phyloP scores from a whole-genome alignment of 2,329 filamentous ascomycete genomes.

The Paraphaeosphaeria sporulosa region DNA sequence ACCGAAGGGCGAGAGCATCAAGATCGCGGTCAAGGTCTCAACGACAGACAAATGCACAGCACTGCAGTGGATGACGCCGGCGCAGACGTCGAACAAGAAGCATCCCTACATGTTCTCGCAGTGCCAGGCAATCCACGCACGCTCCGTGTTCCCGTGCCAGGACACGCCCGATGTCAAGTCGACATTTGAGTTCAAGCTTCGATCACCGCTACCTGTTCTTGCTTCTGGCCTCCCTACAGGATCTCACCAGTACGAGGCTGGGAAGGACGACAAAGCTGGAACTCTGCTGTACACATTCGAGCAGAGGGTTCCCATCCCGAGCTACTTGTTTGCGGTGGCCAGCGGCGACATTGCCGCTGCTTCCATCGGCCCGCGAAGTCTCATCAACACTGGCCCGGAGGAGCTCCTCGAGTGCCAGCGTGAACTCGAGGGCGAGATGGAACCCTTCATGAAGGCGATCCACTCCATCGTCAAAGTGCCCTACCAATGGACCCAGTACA shows the following conservation, averaged over 20 bases:
- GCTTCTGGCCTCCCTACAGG: slow-evolving; percentile 78
- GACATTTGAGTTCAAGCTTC: slow-evolving; percentile 89
- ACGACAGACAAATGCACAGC: slow-evolving; percentile 91
- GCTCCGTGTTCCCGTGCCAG: slow-evolving; percentile 94
- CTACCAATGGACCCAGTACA: slow-evolving; percentile 95
- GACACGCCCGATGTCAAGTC: slow-evolving; percentile 98
- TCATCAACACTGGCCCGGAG: slow-evolving; percentile 87
- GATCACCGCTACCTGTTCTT: slow-evolving; percentile 86
- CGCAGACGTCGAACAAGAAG: slow-evolving; percentile 94
- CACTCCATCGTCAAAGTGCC: slow-evolving; percentile 78
- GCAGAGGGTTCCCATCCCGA: slow-evolving; percentile 91
- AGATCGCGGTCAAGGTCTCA: slow-evolving; percentile 63
- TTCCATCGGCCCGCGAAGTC: slow-evolving; percentile 83
- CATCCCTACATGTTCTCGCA: slow-evolving; percentile 98
- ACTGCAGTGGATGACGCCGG: slow-evolving; percentile 92
- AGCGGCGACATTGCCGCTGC: slow-evolving; percentile 83
- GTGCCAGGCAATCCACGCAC: slow-evolving; percentile 94
- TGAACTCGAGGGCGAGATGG: slow-evolving; percentile 90
- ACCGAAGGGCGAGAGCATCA: slow-evolving; percentile 55
- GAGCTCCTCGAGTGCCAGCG: slow-evolving; percentile 84
- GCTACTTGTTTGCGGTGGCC: slow-evolving; percentile 93
- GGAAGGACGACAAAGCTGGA: slow-evolving; percentile 61
- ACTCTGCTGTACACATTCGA: slow-evolving; percentile 80
- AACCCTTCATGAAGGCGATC: slow-evolving; percentile 87
- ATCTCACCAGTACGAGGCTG: slow-evolving; percentile 59